Conservation (phyloP, 495 filamentous ascomycete genomes). For the Daldinia grandis region DNA sequence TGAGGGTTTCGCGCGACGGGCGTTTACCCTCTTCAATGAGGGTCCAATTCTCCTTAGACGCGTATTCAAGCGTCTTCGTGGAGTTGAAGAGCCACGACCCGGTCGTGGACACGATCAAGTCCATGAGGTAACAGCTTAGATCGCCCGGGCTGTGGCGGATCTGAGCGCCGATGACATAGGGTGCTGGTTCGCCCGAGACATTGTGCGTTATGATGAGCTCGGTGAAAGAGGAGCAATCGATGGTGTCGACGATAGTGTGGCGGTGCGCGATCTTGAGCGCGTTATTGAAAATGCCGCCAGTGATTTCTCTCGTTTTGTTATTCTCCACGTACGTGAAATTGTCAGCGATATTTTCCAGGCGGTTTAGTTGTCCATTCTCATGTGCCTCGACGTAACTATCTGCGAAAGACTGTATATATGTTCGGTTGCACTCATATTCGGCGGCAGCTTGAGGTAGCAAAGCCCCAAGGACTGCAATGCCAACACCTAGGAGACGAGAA, state of each 20-base stretch:
- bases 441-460: constrained; percentile 26
- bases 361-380: constrained; percentile 33
- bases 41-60: constrained; percentile 49
- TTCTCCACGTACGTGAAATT: constrained; percentile 47
- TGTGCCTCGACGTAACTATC: constrained; percentile 40
- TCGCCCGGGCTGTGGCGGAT: constrained; percentile 46
- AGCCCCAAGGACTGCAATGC: constrained; percentile 23
- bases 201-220: constrained; percentile 50
- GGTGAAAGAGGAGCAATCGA: constrained; percentile 50
- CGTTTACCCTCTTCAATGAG: constrained; percentile 46
- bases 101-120: constrained; percentile 51
- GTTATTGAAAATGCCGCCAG: constrained; percentile 33
- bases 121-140: constrained; percentile 46
- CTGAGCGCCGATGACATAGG: constrained; percentile 56
- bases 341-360: constrained; percentile 40
- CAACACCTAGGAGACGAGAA: constrained; percentile 11
- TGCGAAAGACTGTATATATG: constrained; percentile 27
- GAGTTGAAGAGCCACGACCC: constrained; percentile 55
- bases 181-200: constrained; percentile 36
- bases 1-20: constrained; percentile 42
- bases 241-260: constrained; percentile 33
- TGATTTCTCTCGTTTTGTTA: constrained; percentile 43
- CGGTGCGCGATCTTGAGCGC: constrained; percentile 31
- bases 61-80: constrained; percentile 49
- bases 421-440: constrained; percentile 38